phyloP scores from a whole-genome alignment of 1,284 basidiomycete genomes.

The Xanthoconium separans region DNA sequence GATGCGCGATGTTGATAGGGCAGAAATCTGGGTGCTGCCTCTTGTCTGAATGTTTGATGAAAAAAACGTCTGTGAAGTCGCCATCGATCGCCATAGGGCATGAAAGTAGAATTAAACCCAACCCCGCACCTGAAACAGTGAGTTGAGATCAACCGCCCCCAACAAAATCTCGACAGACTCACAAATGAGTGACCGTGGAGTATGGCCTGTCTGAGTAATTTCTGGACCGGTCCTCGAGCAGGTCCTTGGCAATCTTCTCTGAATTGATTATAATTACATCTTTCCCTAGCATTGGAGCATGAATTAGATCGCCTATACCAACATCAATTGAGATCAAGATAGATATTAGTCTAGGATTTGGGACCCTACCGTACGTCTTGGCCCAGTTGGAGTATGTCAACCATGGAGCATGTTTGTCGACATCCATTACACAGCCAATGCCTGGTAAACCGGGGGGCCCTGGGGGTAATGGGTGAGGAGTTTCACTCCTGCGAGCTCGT shows the following conservation, averaged over 20 bases:
- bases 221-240: background rate
- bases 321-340: background rate
- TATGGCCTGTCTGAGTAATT: background rate
- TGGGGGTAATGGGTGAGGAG: background rate
- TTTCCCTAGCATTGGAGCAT: slow-evolving; percentile 24
- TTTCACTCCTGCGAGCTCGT: background rate
- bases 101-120: no score
- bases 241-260: background rate
- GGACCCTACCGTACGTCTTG: slow-evolving; percentile 8
- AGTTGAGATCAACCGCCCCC: no score
- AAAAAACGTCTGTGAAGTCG: no score
- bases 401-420: slow-evolving; percentile 9
- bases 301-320: slow-evolving; percentile 26
- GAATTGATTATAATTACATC: slow-evolving; percentile 31
- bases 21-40: slow-evolving; percentile 23
- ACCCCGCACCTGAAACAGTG: no score
- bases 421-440: background rate
- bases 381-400: slow-evolving; percentile 13
- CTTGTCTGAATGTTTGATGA: no score
- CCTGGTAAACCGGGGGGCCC: background rate
- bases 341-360: no score
- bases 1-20: slow-evolving; percentile 5
- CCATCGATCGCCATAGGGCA: no score
- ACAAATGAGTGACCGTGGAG: slow-evolving; percentile 4
- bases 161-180: no score